Percentiles rank a stretch among this genome's conserved stretches.
Conservation (phyloP, 345 rosid genomes). For the Euphorbia pulcherrima region DNA sequence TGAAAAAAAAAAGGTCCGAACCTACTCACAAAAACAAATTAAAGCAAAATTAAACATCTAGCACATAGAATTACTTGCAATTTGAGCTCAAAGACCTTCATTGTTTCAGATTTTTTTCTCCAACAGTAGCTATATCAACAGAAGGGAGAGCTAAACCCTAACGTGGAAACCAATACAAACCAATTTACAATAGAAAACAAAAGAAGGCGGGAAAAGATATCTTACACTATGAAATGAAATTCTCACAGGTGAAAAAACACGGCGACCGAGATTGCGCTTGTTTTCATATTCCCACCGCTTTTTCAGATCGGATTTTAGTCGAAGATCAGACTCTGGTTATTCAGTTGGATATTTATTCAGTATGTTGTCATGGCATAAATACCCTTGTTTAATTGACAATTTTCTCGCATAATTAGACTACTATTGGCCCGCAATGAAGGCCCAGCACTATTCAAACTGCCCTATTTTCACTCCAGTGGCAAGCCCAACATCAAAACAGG, state of each 20-base stretch:
- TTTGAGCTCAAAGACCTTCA: not conserved
- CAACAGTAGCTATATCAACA: not conserved
- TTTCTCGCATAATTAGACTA: no score
- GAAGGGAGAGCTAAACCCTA: not conserved
- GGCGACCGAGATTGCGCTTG: not conserved
- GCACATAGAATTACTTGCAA: not conserved
- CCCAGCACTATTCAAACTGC: not conserved
- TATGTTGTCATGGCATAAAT: not conserved
- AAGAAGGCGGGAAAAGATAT: not conserved
- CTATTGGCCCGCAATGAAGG: not conserved
- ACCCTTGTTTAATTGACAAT: conserved; percentile 2
- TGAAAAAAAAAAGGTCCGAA: conserved; percentile 3
- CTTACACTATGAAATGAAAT: not conserved
- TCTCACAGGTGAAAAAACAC: not conserved
- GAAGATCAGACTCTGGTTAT: not conserved
- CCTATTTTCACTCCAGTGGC: no score
- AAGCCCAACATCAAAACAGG: no score
- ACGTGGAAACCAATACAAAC: not conserved
- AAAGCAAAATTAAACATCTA: not conserved
- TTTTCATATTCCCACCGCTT: not conserved
- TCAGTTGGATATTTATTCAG: not conserved
- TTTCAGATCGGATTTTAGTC: conserved; percentile 2
- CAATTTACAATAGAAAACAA: not conserved
- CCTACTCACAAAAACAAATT: not conserved
- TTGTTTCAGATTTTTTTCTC: not conserved